These are phyloP conservation scores for Fusarium sublunatum DNA, from an alignment of 2,329 filamentous ascomycete genomes.

Conservation along the genomic window DNA sequence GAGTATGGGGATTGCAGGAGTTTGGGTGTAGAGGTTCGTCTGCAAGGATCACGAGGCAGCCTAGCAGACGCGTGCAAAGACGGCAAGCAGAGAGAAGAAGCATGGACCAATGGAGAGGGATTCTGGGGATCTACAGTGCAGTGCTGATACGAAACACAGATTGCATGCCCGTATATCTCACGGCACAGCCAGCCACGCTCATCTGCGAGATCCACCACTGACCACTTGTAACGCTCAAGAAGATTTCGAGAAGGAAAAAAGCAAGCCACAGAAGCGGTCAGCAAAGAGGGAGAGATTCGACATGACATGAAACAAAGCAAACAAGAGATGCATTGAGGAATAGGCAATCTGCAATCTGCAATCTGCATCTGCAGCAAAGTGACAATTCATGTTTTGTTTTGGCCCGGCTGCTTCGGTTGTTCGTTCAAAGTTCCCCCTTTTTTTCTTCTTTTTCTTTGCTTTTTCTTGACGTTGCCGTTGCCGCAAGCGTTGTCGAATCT, in stretches of 20 bases:
- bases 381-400: slow-evolving; percentile 15
- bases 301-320: slow-evolving; percentile 35
- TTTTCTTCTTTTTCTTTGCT: slow-evolving; percentile 20
- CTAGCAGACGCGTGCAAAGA: too few species aligned
- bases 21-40: too few species aligned
- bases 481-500: slow-evolving; percentile 16
- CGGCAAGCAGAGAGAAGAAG: slow-evolving; percentile 7
- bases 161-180: slow-evolving; percentile 1
- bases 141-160: slow-evolving; percentile 29
- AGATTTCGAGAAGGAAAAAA: slow-evolving; percentile 41
- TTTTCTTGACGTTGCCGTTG: slow-evolving; percentile 9
- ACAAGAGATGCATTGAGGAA: slow-evolving; percentile 14
- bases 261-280: slow-evolving; percentile 37
- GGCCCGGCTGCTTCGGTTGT: slow-evolving; percentile 5
- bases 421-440: too few species aligned
- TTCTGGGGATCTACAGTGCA: slow-evolving; percentile 23
- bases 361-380: slow-evolving; percentile 31
- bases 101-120: slow-evolving; percentile 10
- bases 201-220: slow-evolving; percentile 28
- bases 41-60: slow-evolving; percentile 26
- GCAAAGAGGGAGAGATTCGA: too few species aligned
- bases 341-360: too few species aligned
- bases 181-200: slow-evolving; percentile 20
- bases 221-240: slow-evolving; percentile 29
- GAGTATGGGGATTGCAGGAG: too few species aligned